Base-by-base conservation (phyloP, 1,284 basidiomycete species). In the Tylopilus sp. region DNA sequence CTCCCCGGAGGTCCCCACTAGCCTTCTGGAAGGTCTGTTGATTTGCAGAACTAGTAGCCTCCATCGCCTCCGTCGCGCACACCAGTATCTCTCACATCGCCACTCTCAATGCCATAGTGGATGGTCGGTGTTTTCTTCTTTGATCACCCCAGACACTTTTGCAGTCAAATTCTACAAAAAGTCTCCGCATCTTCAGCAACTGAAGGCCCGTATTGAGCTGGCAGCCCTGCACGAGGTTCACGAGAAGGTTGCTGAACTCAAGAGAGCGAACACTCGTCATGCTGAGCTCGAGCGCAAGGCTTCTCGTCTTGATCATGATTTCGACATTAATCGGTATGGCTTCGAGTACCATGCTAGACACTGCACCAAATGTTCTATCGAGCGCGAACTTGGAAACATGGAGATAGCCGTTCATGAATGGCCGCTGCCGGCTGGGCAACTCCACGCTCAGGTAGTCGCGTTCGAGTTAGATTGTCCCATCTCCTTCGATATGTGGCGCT, bases 291-390 rank as follows among this genome's bases (percentile, higher is more conserved):
- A 43, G 10, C 17, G 36, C 5, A 8, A 56, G 48, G 59, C 57
- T 11, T 21, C 28, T 2, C 5, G 12, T 3, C 18, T 31, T 11
- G 40, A 50, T 7, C 55, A 57, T 35, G 15, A 30, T 0, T 54
- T 35, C 21, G 5, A 0, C 1, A 3, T 28, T 5, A 15, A 44
- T 17, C 10, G 39, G 35, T 9, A 47, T 30, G 51, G 48, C 14
- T 5, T 28, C 1, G 14, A 15, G n/a, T 14, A 10, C 7, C 47
- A 51, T 4, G 4, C 0, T 7, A 44, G 18, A 1, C 3, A 24
- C 0, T 71, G 71, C 51, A 3, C 0, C 0, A 72, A 65, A 47
- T 77, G 76, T 50, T 4, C 7, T 1, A 50, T 68, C 4, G 44
- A 65, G 28, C 36, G 35, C 0, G 12, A 63, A 33, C 60, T 65